Evolutionary conservation across 768 basidiomycete species (phyloP), one percentile per base, ranked within the genome.

Genomic region (Boletus sp.): DNA sequence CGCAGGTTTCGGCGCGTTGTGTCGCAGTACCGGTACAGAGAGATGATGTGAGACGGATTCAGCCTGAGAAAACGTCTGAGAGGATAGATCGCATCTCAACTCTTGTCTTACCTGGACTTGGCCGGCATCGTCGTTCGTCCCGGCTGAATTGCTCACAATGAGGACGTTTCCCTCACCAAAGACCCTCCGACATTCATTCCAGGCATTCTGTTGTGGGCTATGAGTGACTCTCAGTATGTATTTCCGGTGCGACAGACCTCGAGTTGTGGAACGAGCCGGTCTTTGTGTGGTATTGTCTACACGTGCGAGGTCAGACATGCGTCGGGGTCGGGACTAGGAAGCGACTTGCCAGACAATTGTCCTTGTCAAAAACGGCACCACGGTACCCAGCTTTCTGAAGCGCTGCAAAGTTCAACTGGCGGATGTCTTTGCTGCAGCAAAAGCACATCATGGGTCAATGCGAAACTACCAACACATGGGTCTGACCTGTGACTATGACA

Each of bases 351-450:
- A 98, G 73, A 66, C 96, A 98, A 63, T 99, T 98, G 67, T 99
- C 96, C 73, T 98, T 98, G 79, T 98, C 96, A 61, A 98, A 88
- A 1, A 99, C 84, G 4, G 88, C 90, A n/a, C 90, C 93, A 43
- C 84, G 82, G 67, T 92, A 94, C 5, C 95, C 93, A 8, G 85
- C 83, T 53, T 77, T 76, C 53, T 80, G 80, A 37, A 98, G 75
- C 35, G 83, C 83, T 9, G 61, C 61, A 76, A 92, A 93, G 70
- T 95, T 83, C 63, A 95, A 77, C 59, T 87, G 79, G 77, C 90
- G 88, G 63, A 95, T 91, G 67, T 91, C 91, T 90, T 56, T 78
- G 67, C 85, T 86, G 74, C 59, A 56, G 43, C 54, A 23, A 64
- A 55, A 44, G n/a, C 30, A 46, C 11, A 46, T 53, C 40, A 55